A percentile compares a stretch with the other conserved stretches of the same genome.
phyloP scores from a whole-genome alignment of 2,329 filamentous ascomycete species.

The Neobulgaria alba region DNA sequence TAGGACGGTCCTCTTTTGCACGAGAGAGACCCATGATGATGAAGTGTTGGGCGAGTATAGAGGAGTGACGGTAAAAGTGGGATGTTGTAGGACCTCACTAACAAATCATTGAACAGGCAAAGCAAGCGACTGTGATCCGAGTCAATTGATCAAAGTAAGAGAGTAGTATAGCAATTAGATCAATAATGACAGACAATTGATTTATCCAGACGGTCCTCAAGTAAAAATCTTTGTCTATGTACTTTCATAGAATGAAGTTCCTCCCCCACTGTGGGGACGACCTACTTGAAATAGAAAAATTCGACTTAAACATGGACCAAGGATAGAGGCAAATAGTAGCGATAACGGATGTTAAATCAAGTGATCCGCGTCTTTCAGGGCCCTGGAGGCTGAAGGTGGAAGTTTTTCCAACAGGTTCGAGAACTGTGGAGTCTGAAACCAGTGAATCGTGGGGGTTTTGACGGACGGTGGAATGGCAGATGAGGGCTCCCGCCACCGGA shows the following conservation, averaged over 20 bases:
- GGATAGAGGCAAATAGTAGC: background rate
- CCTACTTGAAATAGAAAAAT: background rate
- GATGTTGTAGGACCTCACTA: background rate
- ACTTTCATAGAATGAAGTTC: too few species aligned
- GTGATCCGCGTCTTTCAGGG: constrained; percentile 1
- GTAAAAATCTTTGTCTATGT: too few species aligned
- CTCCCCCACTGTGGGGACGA: background rate
- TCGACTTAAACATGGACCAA: too few species aligned
- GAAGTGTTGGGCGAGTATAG: background rate
- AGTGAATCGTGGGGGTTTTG: background rate
- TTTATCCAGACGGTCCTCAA: too few species aligned
- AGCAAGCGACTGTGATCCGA: too few species aligned
- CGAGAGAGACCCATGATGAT: constrained; percentile 16
- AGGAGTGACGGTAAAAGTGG: background rate
- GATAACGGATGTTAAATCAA: background rate
- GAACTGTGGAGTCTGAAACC: background rate
- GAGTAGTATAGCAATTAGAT: background rate
- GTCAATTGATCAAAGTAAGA: background rate
- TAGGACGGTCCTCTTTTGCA: constrained; percentile 22
- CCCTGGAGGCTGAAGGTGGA: background rate
- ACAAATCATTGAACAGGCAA: background rate
- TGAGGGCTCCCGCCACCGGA: background rate
- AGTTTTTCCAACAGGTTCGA: background rate
- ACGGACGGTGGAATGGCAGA: background rate
- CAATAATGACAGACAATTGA: constrained; percentile 4